phyloP scores from a whole-genome alignment of 2,329 filamentous ascomycete species.

The Rutstroemia sp. region DNA sequence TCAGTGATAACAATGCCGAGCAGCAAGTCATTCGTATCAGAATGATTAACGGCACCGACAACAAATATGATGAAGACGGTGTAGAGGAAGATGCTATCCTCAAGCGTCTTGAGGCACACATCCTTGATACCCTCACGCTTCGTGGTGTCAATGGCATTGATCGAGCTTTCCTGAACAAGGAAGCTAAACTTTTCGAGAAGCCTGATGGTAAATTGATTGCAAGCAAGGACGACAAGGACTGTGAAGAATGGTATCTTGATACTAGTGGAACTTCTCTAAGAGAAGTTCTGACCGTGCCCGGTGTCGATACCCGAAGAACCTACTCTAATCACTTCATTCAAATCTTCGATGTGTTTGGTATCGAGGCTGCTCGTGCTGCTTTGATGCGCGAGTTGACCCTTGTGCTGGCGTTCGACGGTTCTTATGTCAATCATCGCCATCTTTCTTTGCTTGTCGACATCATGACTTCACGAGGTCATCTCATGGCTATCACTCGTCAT shows the following conservation, averaged over 20 bases:
- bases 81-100: slow-evolving; percentile 88
- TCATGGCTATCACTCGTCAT: slow-evolving; percentile 95
- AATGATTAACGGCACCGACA: slow-evolving; percentile 61
- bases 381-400: slow-evolving; percentile 83
- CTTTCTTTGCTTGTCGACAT: slow-evolving; percentile 92
- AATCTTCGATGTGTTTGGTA: slow-evolving; percentile 89
- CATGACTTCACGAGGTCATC: slow-evolving; percentile 90
- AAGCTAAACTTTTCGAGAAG: slow-evolving; percentile 58
- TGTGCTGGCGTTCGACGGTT: slow-evolving; percentile 96
- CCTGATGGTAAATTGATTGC: slow-evolving; percentile 67
- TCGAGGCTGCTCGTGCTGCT: slow-evolving; percentile 84
- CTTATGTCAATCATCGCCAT: slow-evolving; percentile 98
- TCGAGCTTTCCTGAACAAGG: slow-evolving; percentile 86
- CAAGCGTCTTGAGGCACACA: slow-evolving; percentile 83
- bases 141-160: slow-evolving; percentile 86
- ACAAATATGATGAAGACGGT: slow-evolving; percentile 65
- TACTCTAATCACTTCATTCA: slow-evolving; percentile 96
- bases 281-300: slow-evolving; percentile 76
- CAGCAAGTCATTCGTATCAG: slow-evolving; percentile 91
- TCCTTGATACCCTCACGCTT: slow-evolving; percentile 84
- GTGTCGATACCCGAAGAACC: slow-evolving; percentile 78
- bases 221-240: slow-evolving; percentile 64
- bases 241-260: slow-evolving; percentile 92
- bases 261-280: slow-evolving; percentile 85
- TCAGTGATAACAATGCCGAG: slow-evolving; percentile 96